Conservation (phyloP, 1,284 basidiomycete genomes). For the Sphaerobolus stellatus region DNA sequence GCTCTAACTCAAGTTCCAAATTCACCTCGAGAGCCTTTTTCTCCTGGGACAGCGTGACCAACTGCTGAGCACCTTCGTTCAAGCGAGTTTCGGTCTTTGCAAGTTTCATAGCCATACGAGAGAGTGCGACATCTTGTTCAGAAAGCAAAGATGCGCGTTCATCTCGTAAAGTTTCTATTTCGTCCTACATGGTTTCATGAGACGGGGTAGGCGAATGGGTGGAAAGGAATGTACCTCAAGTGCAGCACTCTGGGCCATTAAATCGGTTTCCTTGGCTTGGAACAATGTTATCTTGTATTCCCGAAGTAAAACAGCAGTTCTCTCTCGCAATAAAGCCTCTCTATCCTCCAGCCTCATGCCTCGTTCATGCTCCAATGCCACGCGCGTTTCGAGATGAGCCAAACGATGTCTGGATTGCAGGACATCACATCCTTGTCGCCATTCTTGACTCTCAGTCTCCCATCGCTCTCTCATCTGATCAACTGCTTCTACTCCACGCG, state of each 20-base stretch:
- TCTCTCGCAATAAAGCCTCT: slow-evolving; percentile 52
- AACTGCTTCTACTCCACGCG: slow-evolving; percentile 44
- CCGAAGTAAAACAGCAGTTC: slow-evolving; percentile 52
- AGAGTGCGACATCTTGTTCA: slow-evolving; percentile 17
- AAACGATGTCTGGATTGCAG: slow-evolving; percentile 58
- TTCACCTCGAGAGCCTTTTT: slow-evolving; percentile 46
- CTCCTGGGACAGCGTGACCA: slow-evolving; percentile 39
- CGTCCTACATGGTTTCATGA: slow-evolving; percentile 3
- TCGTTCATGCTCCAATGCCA: slow-evolving; percentile 53
- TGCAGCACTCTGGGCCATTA: slow-evolving; percentile 42
- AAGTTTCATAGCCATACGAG: slow-evolving; percentile 35
- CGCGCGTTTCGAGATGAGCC: slow-evolving; percentile 54
- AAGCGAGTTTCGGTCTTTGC: slow-evolving; percentile 35
- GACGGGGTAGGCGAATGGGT: neutral
- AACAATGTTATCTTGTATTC: slow-evolving; percentile 66
- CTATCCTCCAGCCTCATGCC: slow-evolving; percentile 48
- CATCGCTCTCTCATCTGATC: slow-evolving; percentile 46
- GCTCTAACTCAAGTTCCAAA: neutral
- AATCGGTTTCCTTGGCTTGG: slow-evolving; percentile 56
- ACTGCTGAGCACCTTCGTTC: slow-evolving; percentile 26
- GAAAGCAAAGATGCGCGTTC: slow-evolving; percentile 25
- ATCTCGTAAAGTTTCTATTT: slow-evolving; percentile 29
- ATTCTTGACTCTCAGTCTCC: slow-evolving; percentile 52
- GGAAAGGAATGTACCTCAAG: slow-evolving; percentile 24
- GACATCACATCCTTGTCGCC: slow-evolving; percentile 60